Evolutionary conservation across 495 filamentous ascomycete genomes (phyloP).

Genomic region (Xylaria intraflava): DNA sequence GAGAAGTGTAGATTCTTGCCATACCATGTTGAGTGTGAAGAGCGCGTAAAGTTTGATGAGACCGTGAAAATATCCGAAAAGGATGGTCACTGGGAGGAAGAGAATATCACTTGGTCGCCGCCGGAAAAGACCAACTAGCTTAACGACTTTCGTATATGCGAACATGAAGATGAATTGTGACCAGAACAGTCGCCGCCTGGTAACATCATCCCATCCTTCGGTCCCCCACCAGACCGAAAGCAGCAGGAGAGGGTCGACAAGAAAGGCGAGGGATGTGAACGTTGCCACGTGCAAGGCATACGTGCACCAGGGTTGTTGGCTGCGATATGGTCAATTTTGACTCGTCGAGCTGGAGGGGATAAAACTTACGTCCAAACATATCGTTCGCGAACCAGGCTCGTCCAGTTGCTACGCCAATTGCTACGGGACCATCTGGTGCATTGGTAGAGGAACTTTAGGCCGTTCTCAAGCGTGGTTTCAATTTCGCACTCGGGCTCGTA

Average conservation of each 20-base stretch:
- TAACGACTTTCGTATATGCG: slow-evolving; percentile 52
- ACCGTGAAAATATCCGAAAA: slow-evolving; percentile 56
- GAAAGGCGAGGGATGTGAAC: slow-evolving; percentile 52
- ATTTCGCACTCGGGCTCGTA: slow-evolving; percentile 51
- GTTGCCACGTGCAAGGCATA: slow-evolving; percentile 56
- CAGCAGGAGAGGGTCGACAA: slow-evolving; percentile 46
- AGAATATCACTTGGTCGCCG: slow-evolving; percentile 50
- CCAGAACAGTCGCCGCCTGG: slow-evolving; percentile 39
- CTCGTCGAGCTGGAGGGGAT: background rate
- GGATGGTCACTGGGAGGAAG: slow-evolving; percentile 48
- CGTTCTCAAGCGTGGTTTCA: slow-evolving; percentile 52
- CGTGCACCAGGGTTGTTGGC: slow-evolving; percentile 52
- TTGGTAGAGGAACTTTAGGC: slow-evolving; percentile 52
- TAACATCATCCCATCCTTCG: slow-evolving; percentile 36
- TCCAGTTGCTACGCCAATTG: slow-evolving; percentile 59
- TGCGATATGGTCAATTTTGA: slow-evolving; percentile 16
- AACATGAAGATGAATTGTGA: slow-evolving; percentile 43
- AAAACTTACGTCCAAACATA: slow-evolving; percentile 45
- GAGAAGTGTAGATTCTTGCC: background rate
- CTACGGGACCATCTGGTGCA: slow-evolving; percentile 57
- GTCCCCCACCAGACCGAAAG: slow-evolving; percentile 42
- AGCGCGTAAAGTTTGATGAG: slow-evolving; percentile 58
- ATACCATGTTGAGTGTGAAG: slow-evolving; percentile 40
- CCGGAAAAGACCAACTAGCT: slow-evolving; percentile 53
- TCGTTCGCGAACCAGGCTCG: slow-evolving; percentile 47